Percentiles rank a stretch among this genome's conserved stretches.
Conservation (phyloP, 768 basidiomycete species). For the Boletus fagicola region DNA sequence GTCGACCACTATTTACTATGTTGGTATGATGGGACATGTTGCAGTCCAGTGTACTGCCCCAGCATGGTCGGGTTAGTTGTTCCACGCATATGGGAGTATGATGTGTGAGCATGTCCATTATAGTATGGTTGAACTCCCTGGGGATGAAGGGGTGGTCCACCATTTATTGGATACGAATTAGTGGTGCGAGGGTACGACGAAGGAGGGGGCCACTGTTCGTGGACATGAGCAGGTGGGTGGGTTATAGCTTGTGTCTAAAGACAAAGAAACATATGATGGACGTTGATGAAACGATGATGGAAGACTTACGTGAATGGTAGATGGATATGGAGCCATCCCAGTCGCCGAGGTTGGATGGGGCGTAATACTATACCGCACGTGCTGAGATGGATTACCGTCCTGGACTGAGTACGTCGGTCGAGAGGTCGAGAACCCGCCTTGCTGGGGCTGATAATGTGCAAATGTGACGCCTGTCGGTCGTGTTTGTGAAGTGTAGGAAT, state of each 20-base stretch:
- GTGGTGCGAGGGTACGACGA: conserved; percentile 27
- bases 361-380: conserved; percentile 16
- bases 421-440: conserved; percentile 36
- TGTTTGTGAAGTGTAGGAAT: conserved; percentile 18
- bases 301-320: conserved; percentile 25
- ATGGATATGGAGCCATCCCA: conserved; percentile 24
- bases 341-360: conserved; percentile 16
- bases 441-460: conserved; percentile 39
- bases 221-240: conserved; percentile 15
- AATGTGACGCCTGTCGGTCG: conserved; percentile 33
- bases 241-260: conserved; percentile 13
- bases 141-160: conserved; percentile 13
- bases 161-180: conserved; percentile 20
- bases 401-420: conserved; percentile 30
- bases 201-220: conserved; percentile 27
- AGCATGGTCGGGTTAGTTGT: conserved; percentile 16
- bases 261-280: neutral
- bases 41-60: conserved; percentile 28
- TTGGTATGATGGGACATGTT: conserved; percentile 31
- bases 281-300: neutral
- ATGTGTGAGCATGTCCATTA: conserved; percentile 22
- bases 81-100: conserved; percentile 31
- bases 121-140: conserved; percentile 30
- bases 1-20: conserved; percentile 24
- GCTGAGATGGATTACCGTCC: conserved; percentile 19